These are phyloP conservation scores for Pythium sukuiense DNA, from an alignment of 352 stramenopile genomes.

Conservation along the genomic window DNA sequence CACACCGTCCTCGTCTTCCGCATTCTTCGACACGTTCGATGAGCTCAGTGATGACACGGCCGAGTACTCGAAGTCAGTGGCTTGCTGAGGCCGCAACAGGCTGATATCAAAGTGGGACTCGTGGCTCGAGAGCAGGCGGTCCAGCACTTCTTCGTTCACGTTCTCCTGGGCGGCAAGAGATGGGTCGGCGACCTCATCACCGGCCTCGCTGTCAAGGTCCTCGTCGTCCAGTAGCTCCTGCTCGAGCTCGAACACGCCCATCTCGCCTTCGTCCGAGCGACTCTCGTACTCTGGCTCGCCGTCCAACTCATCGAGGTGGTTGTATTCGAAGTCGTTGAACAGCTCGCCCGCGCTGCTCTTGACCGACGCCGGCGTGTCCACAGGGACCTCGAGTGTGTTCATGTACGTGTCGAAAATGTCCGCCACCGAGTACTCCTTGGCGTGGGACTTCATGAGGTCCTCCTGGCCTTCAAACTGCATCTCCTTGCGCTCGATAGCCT, in stretches of 20 bases:
- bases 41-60: constrained; percentile 64
- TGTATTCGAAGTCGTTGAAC: constrained; percentile 85
- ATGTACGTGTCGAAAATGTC: constrained; percentile 89
- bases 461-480: constrained; percentile 66
- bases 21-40: constrained; percentile 16
- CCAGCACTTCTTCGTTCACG: constrained; percentile 19
- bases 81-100: constrained; percentile 61
- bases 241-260: constrained; percentile 30
- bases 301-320: constrained; percentile 68
- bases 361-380: constrained; percentile 81
- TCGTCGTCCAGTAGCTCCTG: constrained; percentile 26
- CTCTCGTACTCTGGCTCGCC: constrained; percentile 40
- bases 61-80: constrained; percentile 65
- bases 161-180: neutral
- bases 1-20: constrained; percentile 12
- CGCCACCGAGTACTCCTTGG: constrained; percentile 74
- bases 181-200: constrained; percentile 14
- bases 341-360: constrained; percentile 70
- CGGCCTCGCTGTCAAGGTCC: constrained; percentile 21
- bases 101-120: constrained; percentile 78
- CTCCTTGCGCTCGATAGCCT: constrained; percentile 57
- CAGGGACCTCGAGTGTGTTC: constrained; percentile 80
- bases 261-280: constrained; percentile 41
- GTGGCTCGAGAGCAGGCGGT: constrained; percentile 34
- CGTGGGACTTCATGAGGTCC: constrained; percentile 78